Base-by-base conservation (phyloP, 2,329 filamentous ascomycete genomes). In the Pseudogymnoascus sp. region DNA sequence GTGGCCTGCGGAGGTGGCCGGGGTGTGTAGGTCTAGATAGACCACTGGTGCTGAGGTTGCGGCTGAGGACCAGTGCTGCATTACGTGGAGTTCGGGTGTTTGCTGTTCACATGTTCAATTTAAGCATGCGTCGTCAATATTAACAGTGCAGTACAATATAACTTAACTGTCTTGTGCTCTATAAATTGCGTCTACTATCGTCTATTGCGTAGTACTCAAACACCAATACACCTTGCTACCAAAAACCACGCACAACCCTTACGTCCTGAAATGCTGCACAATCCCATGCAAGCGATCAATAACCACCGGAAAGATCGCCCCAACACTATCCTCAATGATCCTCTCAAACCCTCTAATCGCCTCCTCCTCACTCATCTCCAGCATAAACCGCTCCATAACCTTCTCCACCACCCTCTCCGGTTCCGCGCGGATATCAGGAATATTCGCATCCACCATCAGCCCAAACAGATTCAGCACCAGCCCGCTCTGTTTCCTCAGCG, bases 371-470 rank as follows among this genome's bases (percentile, higher is more conserved):
- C 82, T 89, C 72, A 96, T 83, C 72, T 96, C 93, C 59, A 99
- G 75, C 75, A 95, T 92, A 74, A 99, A 96, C 37, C 94, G 80
- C 76, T 99, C 94, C 72, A 94, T 88, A 4, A 99, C 93, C 77
- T 97, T 99, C 69, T 92, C 79, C 13, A 97, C 93, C 9, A 91
- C 92, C 76, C 95, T 95, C 75, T 97, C 92, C 9, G 91, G 89
- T 76, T 96, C 92, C 21, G 96, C 82, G 63, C 89, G 87, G 70
- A 99, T 95, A 69, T 97, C 95, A 0, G 92, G 94, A 64, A 99
- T 96, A 71, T 96, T 96, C 39, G 94, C 93, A 73, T 97, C 92
- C 13, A 96, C 89, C 94, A 99, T 99, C 63, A 99, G 80, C 70
- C 90, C 92, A 74, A 99, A 99, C 48, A 99, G 75, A 70, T 99